Conservation (phyloP, 805 yeast species). For the Schizosaccharomyces japonicus region DNA sequence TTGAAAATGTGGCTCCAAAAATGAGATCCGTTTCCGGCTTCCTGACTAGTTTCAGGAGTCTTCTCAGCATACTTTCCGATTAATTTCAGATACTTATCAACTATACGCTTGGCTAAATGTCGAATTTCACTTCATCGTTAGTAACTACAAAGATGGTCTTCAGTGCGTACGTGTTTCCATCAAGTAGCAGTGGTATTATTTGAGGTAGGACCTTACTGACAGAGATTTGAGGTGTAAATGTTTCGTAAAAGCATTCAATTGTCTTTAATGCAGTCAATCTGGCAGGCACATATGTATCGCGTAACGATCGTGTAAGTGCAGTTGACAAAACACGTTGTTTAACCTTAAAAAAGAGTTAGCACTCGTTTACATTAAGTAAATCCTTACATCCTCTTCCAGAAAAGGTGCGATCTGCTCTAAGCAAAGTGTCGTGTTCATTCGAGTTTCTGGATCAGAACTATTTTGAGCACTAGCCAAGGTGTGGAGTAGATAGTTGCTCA, state of each 20-base stretch:
- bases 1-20: too few species aligned
- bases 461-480: constrained; percentile 59
- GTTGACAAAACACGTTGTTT: constrained; percentile 60
- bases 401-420: constrained; percentile 39
- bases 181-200: constrained; percentile 63
- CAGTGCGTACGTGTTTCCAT: constrained; percentile 23
- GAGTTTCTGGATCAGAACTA: constrained; percentile 50
- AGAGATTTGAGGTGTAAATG: constrained; percentile 49
- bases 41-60: too few species aligned
- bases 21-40: too few species aligned
- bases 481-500: constrained; percentile 66
- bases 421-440: constrained; percentile 53
- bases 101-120: too few species aligned
- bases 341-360: background rate
- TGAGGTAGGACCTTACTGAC: constrained; percentile 65
- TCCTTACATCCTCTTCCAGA: constrained; percentile 18
- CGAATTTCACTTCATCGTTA: too few species aligned
- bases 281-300: constrained; percentile 55
- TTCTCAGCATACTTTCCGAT: too few species aligned
- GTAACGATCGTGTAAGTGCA: constrained; percentile 61
- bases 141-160: background rate
- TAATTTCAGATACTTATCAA: too few species aligned
- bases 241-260: constrained; percentile 36
- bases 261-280: constrained; percentile 57
- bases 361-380: background rate